Base-by-base conservation (phyloP, 768 basidiomycete species). In the Hortiboletus campestris region DNA sequence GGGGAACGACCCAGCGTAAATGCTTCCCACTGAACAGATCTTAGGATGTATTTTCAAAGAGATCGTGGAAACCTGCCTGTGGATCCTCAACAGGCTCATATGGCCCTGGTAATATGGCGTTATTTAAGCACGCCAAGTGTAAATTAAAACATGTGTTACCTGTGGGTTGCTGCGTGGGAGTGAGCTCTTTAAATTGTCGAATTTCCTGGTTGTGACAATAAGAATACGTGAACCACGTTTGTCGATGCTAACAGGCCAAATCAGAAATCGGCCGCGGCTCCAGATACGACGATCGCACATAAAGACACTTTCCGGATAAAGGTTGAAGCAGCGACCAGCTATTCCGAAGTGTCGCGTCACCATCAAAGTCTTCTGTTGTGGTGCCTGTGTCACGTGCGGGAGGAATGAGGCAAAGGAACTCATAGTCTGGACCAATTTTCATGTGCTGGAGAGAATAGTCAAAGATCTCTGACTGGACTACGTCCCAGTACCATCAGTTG, bases 191-290 rank as follows among this genome's bases (percentile, higher is more conserved):
- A 79, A 98, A 99, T 74, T 99, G 97, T 55, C 95, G 87, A 58
- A 98, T 93, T 74, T 97, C 87, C 49, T 85, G 82, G 72, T 94
- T 91, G 76, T 99, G 94, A 76, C 96, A 94, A 72, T 91, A 97
- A 46, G 92, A 87, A 75, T 98, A 98, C 36, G 94, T 98, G 77
- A 98, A 98, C 94, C 94, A 97, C 38, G 87, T 84, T 77, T 93
- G 90, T 63, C 84, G 84, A 69, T 88, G 85, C 88, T 93, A 75
- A 59, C 51, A 62, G 56, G 66, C 46, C 44, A 55, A 59, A 68
- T 75, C 62, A 70, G 73, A 70, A 71, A 63, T 50, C 59, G 59
- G 64, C 51, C 50, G 42, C 41, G 53, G 46, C 39, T 55, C n/a
- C 62, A 67, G 66, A 61, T 67, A 67, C 67, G 64, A 63, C 56